Base-by-base conservation (phyloP, 257 asterid species). In the Solanum stenotomum region DNA sequence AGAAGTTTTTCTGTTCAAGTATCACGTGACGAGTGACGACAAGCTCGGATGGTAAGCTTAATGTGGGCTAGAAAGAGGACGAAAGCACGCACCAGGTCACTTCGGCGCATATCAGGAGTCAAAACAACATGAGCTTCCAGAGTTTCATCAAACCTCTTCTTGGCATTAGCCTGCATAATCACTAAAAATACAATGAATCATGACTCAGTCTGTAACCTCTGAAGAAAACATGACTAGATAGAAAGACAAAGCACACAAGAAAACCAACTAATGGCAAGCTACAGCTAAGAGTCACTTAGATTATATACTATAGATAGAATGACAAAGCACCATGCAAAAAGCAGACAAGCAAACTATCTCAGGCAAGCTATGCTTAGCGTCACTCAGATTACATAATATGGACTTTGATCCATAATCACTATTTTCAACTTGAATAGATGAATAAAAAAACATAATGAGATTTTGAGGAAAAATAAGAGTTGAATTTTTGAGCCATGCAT, bases 101-200 rank as follows among this genome's bases (percentile, higher is more conserved):
- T 97, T 89, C 98, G 93, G 33, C 96, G 95, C 89, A 97, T 90
- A 12, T 97, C 99, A n/a, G 96, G 94, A 78, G 97, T 92, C 98
- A 97, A 91, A 88, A 90, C 93, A 63, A 97, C 98, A 90, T 97
- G 99, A 59, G 96, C 99, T 93, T 97, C 99, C 87, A 97, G 87
- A 87, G 99, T 96, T 93, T 97, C 99, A 87, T 92, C 97, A 90
- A 94, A 95, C 61, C 91, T 93, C 85, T 85, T 85, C 93, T 88
- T 94, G 85, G 95, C 93, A 92, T 89, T 92, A 84, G 95, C 96
- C 99, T 95, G 98, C 89, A 92, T 44, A 90, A 92, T 88, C 90
- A 93, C 91, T 91, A 92, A 89, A 91, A 91, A 84, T 76, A 85
- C 83, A 87, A 84, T 84, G 90, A 89, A 89, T 38, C 86, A 95